phyloP scores from a whole-genome alignment of 2,329 filamentous ascomycete genomes.

The Dothideomycetes sp. region DNA sequence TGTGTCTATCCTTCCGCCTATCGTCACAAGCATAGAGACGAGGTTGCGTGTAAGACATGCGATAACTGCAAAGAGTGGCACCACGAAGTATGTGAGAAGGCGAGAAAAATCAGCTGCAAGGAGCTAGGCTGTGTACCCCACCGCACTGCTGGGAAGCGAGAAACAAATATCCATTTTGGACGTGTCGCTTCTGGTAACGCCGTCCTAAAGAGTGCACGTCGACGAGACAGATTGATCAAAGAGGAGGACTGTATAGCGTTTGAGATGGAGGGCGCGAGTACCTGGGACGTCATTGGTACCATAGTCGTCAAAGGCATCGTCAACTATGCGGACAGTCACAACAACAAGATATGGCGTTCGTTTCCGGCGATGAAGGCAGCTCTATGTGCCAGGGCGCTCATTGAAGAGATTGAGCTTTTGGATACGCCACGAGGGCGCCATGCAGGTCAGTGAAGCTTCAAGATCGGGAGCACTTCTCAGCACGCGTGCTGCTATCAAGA shows the following conservation, averaged over 20 bases:
- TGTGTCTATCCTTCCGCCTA: no score
- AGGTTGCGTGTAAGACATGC: no score
- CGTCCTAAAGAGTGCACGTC: slow-evolving; percentile 15
- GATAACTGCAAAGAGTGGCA: slow-evolving; percentile 11
- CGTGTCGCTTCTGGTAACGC: slow-evolving; percentile 14
- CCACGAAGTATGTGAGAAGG: slow-evolving; percentile 14
- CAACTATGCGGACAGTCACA: slow-evolving; percentile 20
- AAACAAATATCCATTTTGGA: slow-evolving; percentile 15
- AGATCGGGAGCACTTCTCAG: no score
- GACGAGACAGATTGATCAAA: slow-evolving; percentile 20
- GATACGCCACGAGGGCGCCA: background rate
- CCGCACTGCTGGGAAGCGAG: background rate
- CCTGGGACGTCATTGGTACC: slow-evolving; percentile 14
- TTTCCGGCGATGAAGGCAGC: slow-evolving; percentile 16
- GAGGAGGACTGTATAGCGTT: slow-evolving; percentile 15
- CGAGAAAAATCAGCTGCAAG: slow-evolving; percentile 5
- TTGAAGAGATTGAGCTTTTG: slow-evolving; percentile 12
- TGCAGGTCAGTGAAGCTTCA: slow-evolving; percentile 7
- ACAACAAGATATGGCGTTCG: slow-evolving; percentile 17
- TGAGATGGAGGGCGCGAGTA: slow-evolving; percentile 20
- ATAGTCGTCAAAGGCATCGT: slow-evolving; percentile 17
- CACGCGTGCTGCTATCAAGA: no score
- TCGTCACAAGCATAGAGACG: no score
- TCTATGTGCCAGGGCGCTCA: slow-evolving; percentile 14
- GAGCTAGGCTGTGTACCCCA: slow-evolving; percentile 9